Evolutionary conservation across 495 filamentous ascomycete genomes (phyloP).

Genomic region (Penicillium angulare): DNA sequence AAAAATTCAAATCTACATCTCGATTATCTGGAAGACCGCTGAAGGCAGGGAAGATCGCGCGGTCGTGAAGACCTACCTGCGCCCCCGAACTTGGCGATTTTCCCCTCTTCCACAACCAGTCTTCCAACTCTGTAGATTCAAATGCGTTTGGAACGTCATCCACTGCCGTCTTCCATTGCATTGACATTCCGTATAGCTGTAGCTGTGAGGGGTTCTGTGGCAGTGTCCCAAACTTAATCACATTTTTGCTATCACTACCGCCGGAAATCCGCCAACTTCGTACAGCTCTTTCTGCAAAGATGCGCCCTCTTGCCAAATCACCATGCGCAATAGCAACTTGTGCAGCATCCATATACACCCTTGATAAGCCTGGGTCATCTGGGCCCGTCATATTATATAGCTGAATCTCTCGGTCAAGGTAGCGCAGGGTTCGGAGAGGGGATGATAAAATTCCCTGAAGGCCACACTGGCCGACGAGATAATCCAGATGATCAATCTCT

Average conservation of each 20-base stretch:
- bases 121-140: not conserved
- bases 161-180: too few relatives aligned
- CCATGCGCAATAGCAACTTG: not conserved
- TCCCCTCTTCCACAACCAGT: not conserved
- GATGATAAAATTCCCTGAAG: not conserved
- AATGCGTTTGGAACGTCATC: not conserved
- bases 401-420: not conserved
- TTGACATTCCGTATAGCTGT: too few relatives aligned
- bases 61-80: not conserved
- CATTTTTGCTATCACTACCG: too few relatives aligned
- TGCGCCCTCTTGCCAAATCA: conserved; percentile 8
- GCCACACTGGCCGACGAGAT: not conserved
- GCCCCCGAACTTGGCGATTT: not conserved
- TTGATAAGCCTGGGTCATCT: not conserved
- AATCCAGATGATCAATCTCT: not conserved
- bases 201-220: too few relatives aligned
- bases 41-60: not conserved
- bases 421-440: not conserved
- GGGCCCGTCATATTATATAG: not conserved
- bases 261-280: too few relatives aligned
- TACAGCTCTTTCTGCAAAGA: too few relatives aligned
- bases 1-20: not conserved
- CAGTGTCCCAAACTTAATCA: too few relatives aligned
- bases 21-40: not conserved
- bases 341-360: not conserved